Evolutionary conservation across 371 early-diverging fungal species (phyloP), one percentile per base, ranked within the genome.

Genomic region (Lichtheimia hyalospora): DNA sequence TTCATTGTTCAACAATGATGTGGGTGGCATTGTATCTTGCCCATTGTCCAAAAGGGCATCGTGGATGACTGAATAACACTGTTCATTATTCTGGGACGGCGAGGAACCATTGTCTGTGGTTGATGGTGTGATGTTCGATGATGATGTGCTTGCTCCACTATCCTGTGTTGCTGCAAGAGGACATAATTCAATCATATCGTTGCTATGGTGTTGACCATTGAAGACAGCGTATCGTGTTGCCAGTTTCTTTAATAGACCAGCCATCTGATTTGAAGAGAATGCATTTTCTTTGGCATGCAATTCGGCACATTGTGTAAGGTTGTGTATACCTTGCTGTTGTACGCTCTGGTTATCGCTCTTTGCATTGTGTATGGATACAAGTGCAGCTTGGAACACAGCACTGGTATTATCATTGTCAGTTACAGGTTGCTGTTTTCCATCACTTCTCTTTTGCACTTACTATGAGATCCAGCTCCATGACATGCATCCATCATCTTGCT

Each of bases 291-390:
- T 43, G 16, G 42, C 15, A 23, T 63, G 64, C 1, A 69, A 12
- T 4, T 25, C 46, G 2, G 73, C 44, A 42, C 73, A 76, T 48
- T 64, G 57, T 1, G 54, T 39, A 14, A 76, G 42, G 28, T 70
- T 58, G 7, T 54, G 48, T 23, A 20, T 54, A 4, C 73, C 71
- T 55, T 70, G 63, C 14, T 65, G 61, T 5, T 52, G 60, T 3
- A 70, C 18, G n/a, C 40, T 49, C 4, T 52, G 52, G 18, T 73
- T 74, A 21, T 69, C 68, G 7, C 73, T 66, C 54, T 69, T 73
- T n/a, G 75, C 68, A 43, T 71, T 73, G 34, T 71, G 68, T 18
- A 78, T 54, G 58, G 75, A 75, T 14, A 78, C 66, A 41, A 78
- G 67, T 14, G 73, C 67, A 20, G 75, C 67, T 59, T 78, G 78